phyloP scores from a whole-genome alignment of 192 early-diverging fungal genomes.

The Globomyces pollinis-pini region DNA sequence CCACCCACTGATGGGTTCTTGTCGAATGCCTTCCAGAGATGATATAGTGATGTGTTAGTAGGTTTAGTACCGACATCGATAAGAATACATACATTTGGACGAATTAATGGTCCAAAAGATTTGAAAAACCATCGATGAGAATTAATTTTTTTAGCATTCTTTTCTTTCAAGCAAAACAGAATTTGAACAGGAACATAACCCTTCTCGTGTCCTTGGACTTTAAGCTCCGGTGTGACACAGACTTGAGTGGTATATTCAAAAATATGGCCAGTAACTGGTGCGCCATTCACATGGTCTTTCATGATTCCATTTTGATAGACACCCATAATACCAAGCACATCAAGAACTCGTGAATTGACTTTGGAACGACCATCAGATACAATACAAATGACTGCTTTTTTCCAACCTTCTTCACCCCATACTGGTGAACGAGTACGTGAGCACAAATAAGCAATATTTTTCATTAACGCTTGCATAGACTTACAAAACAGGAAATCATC shows the following conservation, averaged over 20 bases:
- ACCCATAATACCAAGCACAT: constrained; percentile 76
- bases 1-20: constrained; percentile 72
- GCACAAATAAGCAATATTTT: constrained; percentile 87
- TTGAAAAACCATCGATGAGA: constrained; percentile 97
- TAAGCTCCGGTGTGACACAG: constrained; percentile 53
- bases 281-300: constrained; percentile 57
- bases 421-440: constrained; percentile 64
- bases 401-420: constrained; percentile 75
- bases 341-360: constrained; percentile 67
- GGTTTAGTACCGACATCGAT: constrained; percentile 93
- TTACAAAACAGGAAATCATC: constrained; percentile 85
- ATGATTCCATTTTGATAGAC: constrained; percentile 46
- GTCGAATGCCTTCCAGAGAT: constrained; percentile 91
- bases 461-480: constrained; percentile 79
- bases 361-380: constrained; percentile 85
- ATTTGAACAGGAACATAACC: constrained; percentile 78
- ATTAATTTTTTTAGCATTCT: constrained; percentile 90
- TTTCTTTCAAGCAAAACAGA: constrained; percentile 86
- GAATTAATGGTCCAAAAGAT: constrained; percentile 73
- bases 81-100: constrained; percentile 82
- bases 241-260: constrained; percentile 88
- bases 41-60: constrained; percentile 73
- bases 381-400: constrained; percentile 88
- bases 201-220: constrained; percentile 57
- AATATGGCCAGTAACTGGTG: constrained; percentile 70